Conservation (phyloP, 2,329 filamentous ascomycete species). For the Ascochyta koolunga region DNA sequence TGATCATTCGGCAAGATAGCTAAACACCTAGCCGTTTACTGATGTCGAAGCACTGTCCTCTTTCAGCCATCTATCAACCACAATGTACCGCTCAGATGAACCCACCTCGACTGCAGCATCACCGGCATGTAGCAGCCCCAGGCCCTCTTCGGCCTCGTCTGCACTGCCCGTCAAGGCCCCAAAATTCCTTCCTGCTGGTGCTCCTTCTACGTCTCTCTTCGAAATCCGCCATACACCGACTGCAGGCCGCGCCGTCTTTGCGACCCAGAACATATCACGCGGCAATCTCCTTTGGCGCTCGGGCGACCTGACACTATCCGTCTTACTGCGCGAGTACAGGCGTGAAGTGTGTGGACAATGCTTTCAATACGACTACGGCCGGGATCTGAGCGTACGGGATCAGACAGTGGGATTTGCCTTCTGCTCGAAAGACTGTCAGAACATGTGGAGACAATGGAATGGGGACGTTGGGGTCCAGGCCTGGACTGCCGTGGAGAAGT, state of each 20-base stretch:
- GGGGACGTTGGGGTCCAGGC: conserved; percentile 39
- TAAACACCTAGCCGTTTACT: background rate
- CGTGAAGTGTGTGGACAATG: conserved; percentile 57
- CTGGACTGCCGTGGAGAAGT: conserved; percentile 43
- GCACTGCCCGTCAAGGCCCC: conserved; percentile 6
- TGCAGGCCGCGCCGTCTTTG: conserved; percentile 55
- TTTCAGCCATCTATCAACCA: background rate
- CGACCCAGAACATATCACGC: conserved; percentile 40
- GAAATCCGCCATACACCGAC: conserved; percentile 49
- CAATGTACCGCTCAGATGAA: conserved; percentile 2
- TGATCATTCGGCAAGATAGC: background rate
- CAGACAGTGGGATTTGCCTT: conserved; percentile 51
- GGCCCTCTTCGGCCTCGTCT: conserved; percentile 22
- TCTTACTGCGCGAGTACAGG: conserved; percentile 54
- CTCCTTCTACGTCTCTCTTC: conserved; percentile 41
- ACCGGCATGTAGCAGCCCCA: conserved; percentile 22
- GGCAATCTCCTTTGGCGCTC: conserved; percentile 48
- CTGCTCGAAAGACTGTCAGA: conserved; percentile 47
- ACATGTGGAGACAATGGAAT: conserved; percentile 42
- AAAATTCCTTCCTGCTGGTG: conserved; percentile 27
- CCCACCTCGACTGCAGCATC: conserved; percentile 18
- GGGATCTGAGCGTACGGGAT: conserved; percentile 49
- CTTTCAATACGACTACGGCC: conserved; percentile 54
- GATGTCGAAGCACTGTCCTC: background rate
- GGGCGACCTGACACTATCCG: conserved; percentile 47